Conservation (phyloP, 352 stramenopile genomes). For the Aphanomyces euteiches region DNA sequence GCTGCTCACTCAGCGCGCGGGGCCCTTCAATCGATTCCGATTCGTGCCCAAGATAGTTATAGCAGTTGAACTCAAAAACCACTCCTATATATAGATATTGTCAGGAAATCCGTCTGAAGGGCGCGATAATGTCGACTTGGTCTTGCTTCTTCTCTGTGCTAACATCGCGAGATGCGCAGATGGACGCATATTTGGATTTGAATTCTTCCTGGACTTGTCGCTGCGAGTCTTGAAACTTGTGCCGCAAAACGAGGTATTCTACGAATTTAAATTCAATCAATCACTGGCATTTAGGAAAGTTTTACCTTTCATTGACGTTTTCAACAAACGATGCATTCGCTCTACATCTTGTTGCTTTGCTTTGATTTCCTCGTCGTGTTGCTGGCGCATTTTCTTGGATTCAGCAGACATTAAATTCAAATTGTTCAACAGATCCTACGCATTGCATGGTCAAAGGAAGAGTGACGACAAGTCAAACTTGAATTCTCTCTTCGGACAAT, state of each 20-base stretch:
- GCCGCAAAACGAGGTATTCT: conserved; percentile 69
- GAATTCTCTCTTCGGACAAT: conserved; percentile 53
- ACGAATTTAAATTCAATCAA: conserved; percentile 13
- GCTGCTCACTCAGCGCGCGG: not conserved
- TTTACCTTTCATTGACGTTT: conserved; percentile 50
- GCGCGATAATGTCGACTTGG: too few species aligned
- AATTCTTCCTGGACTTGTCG: conserved; percentile 58
- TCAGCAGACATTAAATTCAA: conserved; percentile 57
- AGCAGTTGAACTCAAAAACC: too few species aligned
- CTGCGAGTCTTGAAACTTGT: conserved; percentile 61
- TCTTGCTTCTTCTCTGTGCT: too few species aligned
- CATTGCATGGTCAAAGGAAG: not conserved
- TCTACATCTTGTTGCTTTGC: conserved; percentile 47
- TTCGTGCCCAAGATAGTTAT: too few species aligned
- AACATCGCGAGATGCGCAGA: too few species aligned
- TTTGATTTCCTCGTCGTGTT: conserved; percentile 40
- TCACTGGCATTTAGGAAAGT: not conserved
- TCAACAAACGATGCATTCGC: conserved; percentile 57
- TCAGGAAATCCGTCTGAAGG: too few species aligned
- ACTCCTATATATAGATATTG: too few species aligned
- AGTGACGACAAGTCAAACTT: conserved; percentile 35
- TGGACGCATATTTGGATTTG: too few species aligned
- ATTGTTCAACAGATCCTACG: conserved; percentile 47
- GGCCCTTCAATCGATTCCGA: too few species aligned
- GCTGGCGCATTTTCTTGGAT: conserved; percentile 39